phyloP scores from a whole-genome alignment of 139 green algal species.

The Chlamydomonas sp. region DNA sequence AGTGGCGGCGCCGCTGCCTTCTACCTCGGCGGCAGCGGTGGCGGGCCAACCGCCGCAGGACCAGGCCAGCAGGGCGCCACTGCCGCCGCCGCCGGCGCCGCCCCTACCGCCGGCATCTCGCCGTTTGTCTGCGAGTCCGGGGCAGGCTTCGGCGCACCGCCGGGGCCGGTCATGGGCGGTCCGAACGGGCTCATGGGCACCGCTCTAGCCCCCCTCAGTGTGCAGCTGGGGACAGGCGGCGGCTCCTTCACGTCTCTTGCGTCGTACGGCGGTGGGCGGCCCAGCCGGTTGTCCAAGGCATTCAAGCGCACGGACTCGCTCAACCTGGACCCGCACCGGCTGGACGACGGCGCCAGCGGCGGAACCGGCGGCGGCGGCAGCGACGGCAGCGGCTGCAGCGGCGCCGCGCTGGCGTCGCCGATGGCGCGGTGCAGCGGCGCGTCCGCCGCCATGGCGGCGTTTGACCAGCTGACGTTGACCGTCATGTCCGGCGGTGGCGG shows the following conservation, averaged over 20 bases:
- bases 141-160: too few species aligned
- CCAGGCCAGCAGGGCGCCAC: background rate
- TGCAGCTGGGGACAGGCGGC: background rate
- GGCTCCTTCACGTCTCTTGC: background rate
- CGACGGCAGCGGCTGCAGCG: background rate
- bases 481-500: background rate
- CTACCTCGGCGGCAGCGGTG: background rate
- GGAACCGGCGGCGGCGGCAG: background rate
- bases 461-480: constrained; percentile 38
- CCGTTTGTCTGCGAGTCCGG: too few species aligned
- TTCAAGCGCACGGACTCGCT: constrained; percentile 14
- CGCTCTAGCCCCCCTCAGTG: too few species aligned
- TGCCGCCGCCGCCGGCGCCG: background rate
- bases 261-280: background rate
- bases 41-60: too few species aligned
- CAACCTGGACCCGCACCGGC: background rate
- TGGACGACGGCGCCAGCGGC: background rate
- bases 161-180: too few species aligned
- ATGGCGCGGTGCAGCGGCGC: constrained; percentile 21
- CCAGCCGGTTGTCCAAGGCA: constrained; percentile 21
- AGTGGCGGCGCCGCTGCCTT: constrained; percentile 11
- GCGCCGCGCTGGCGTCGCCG: background rate
- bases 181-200: too few species aligned
- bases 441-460: constrained; percentile 18
- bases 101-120: too few species aligned